Evolutionary conservation across 805 yeast species (phyloP), one percentile per base, ranked within the genome.

Genomic region (Candida krabiensis): DNA sequence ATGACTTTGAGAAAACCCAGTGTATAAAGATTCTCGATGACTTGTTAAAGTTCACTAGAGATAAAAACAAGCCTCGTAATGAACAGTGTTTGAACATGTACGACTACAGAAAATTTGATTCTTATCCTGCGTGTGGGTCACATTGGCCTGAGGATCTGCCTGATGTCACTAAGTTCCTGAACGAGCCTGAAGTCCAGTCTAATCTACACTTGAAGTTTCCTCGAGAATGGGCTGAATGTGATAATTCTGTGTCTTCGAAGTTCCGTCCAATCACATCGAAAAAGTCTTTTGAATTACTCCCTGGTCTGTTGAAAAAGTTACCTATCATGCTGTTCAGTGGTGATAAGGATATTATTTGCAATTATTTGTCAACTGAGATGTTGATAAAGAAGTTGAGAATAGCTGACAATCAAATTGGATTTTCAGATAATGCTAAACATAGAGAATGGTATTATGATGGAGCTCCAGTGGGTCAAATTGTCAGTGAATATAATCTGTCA

Each of bases 271-370:
- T 60, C 19, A 56, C 70, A 5, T 71, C 88, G 0, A 56, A 59
- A 24, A 88, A 91, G 2, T 63, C 96, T 0, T 69, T 85, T 26
- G 69, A 71, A 14, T 61, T 88, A 29, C 60, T 93, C n/a, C 91
- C 96, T 0, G 68, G 61, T 0, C 52, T 93, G 18, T 64, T 90
- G 28, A 68, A 70, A 30, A 58, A 77, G 29, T 59, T 79, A 13
- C 83, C 84, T 11, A 67, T 93, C 11, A 60, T 87, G 52, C 66
- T 93, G 38, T 88, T 88, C 66, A 83, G 84, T 53, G 99, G 99
- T 30, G 88, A 85, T 49, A 77, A 81, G 50, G 99, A 93, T 62
- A 73, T 87, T 30, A 85, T 93, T 38, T 93, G 99, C 66, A 93
- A 93, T 56, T 76, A 79, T 53, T 35, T 35, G 13, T 45, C 49